These are phyloP conservation scores for Backusella westeae DNA, from an alignment of 192 early-diverging fungal species.

Conservation along the genomic window DNA sequence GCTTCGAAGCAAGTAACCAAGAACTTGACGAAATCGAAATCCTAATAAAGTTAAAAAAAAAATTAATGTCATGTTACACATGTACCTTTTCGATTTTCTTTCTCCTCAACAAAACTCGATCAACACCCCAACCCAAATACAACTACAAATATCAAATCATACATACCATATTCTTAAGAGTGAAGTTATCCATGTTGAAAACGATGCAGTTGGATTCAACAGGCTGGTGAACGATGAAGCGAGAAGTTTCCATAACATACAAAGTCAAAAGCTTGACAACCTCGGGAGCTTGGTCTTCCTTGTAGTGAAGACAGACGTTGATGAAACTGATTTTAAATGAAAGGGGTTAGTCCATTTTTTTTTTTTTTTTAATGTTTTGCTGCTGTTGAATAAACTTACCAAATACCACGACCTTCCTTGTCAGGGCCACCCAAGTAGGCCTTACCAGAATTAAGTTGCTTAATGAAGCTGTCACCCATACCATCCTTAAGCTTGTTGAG, in stretches of 20 bases:
- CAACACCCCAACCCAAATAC: not conserved
- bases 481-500: slow-evolving; percentile 39
- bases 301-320: slow-evolving; percentile 52
- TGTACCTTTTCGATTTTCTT: slow-evolving; percentile 5
- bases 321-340: slow-evolving; percentile 36
- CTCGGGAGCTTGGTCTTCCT: slow-evolving; percentile 59
- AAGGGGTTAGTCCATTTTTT: not conserved
- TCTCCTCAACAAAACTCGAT: slow-evolving; percentile 1
- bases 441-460: slow-evolving; percentile 48
- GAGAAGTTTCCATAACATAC: slow-evolving; percentile 72
- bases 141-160: not conserved
- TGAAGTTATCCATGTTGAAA: slow-evolving; percentile 78
- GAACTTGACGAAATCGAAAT: slow-evolving; percentile 74
- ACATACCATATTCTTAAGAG: slow-evolving; percentile 63
- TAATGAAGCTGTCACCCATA: slow-evolving; percentile 18
- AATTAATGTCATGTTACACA: not conserved
- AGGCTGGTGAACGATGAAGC: slow-evolving; percentile 61
- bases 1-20: slow-evolving; percentile 78
- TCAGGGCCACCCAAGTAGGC: slow-evolving; percentile 50
- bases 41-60: slow-evolving; percentile 35
- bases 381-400: slow-evolving; percentile 38
- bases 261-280: slow-evolving; percentile 66
- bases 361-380: not conserved
- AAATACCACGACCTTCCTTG: slow-evolving; percentile 46
- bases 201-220: slow-evolving; percentile 71